Percentiles rank a stretch among this genome's conserved stretches.
These are phyloP conservation scores for Chaetomium fimeti DNA, from an alignment of 495 filamentous ascomycete genomes.

Conservation along the genomic window DNA sequence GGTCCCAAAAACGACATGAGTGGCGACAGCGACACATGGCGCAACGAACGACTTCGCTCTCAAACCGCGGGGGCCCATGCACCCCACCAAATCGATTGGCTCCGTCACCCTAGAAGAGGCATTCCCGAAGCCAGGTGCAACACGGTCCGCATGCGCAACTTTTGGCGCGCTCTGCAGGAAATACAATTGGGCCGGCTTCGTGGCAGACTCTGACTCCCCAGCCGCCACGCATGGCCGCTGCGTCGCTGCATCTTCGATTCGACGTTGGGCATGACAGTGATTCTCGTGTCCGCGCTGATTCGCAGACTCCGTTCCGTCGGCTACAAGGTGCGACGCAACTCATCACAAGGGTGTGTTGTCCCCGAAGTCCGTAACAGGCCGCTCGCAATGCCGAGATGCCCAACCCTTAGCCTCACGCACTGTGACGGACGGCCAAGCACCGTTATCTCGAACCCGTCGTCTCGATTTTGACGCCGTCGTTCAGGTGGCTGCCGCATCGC, in stretches of 20 bases:
- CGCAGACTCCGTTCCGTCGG: background rate
- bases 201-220: constrained; percentile 49
- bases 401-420: background rate
- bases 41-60: background rate
- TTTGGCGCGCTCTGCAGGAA: constrained; percentile 22
- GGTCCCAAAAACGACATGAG: background rate
- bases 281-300: background rate
- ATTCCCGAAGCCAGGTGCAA: constrained; percentile 5
- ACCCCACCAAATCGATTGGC: background rate
- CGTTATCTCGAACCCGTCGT: background rate
- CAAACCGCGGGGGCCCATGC: background rate
- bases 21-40: background rate
- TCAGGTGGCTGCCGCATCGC: constrained; percentile 1
- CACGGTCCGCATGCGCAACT: constrained; percentile 31
- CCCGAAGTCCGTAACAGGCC: background rate
- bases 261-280: background rate
- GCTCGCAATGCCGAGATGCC: constrained; percentile 11
- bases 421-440: background rate
- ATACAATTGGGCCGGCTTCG: constrained; percentile 37
- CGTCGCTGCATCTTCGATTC: constrained; percentile 30
- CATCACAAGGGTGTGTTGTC: background rate
- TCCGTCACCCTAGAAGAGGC: constrained; percentile 21
- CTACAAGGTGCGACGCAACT: background rate
- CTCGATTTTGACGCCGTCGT: background rate
- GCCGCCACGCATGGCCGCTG: constrained; percentile 17